Base-by-base conservation (phyloP, 306 rosid genomes). In the Rosa rugosa region DNA sequence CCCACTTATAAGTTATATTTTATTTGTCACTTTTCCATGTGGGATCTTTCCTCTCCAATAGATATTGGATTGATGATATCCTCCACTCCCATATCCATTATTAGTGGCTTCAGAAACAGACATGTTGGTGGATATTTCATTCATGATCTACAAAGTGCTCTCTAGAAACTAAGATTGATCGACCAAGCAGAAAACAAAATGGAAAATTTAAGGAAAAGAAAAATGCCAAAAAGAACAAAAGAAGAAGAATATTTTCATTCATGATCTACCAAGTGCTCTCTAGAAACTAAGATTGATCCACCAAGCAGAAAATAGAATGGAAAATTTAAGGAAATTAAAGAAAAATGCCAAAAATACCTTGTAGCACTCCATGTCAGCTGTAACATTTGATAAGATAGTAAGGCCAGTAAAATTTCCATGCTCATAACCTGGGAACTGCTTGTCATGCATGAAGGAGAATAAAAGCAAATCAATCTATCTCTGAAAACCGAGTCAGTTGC, bases 371-470 rank as follows among this genome's bases (percentile, higher is more conserved):
- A 95, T 95, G 85, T 90, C 56, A 40, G 85, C 69, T 5, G 69
- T 75, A 79, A 91, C 87, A 83, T 87, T 81, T 80, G 97, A 80
- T 85, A 95, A 80, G 88, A 95, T 80, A 54, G 97, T 95, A 36
- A 98, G 97, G 54, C 97, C 99, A 81, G 92, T 77, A 88, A 95
- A 95, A 84, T 95, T 95, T 49, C 99, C 97, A 40, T 85, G 85
- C 87, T 92, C 98, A 80, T 95, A 95, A 74, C 96, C 88, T 0
- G 94, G 92, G 75, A 95, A 97, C 97, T 94, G 82, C 68, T 83
- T 79, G 76, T 64, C 85, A 80, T 23, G 75, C 75, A 83, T 41
- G 1, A 63, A 71, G 40, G 57, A 31, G 34, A 41, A 72, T 77
- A 27, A 78, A 2, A 81, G 60, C 41, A 36, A 25, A n/a, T 64